A percentile compares a stretch with the other conserved stretches of the same genome.
Conservation (phyloP, 495 filamentous ascomycete species). For the Talaromyces thailandensis region DNA sequence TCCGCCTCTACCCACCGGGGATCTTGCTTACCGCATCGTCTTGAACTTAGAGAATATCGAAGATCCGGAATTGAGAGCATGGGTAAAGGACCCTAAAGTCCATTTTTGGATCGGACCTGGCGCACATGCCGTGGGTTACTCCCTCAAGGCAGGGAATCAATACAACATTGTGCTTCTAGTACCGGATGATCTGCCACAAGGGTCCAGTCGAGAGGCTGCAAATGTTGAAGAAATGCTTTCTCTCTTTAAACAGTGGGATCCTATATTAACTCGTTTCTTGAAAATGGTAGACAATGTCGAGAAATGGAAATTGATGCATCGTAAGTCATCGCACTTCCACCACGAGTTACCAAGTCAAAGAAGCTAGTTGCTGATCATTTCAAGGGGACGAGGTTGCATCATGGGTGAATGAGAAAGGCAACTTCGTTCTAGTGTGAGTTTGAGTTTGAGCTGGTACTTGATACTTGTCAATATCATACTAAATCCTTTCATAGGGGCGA, state of each 20-base stretch:
- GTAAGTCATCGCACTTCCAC: conserved; percentile 26
- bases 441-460: not conserved
- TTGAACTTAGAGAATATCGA: conserved; percentile 29
- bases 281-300: conserved; percentile 34
- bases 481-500: conserved; percentile 34
- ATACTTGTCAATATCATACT: not conserved
- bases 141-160: conserved; percentile 47
- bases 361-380: not conserved
- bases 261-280: conserved; percentile 37
- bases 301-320: conserved; percentile 62
- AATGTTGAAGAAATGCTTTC: conserved; percentile 49
- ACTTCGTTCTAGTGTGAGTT: not conserved
- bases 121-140: conserved; percentile 56
- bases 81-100: conserved; percentile 39
- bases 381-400: not conserved
- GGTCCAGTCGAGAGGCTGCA: conserved; percentile 36
- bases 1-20: conserved; percentile 44
- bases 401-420: not conserved
- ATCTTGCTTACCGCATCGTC: conserved; percentile 53
- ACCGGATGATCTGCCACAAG: conserved; percentile 56
- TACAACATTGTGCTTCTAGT: conserved; percentile 63
- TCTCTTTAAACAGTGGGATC: conserved; percentile 43
- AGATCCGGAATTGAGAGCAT: conserved; percentile 37
- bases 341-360: not conserved
- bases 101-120: conserved; percentile 60